Conservation (phyloP, 257 asterid species). For the Solanum rostratum region DNA sequence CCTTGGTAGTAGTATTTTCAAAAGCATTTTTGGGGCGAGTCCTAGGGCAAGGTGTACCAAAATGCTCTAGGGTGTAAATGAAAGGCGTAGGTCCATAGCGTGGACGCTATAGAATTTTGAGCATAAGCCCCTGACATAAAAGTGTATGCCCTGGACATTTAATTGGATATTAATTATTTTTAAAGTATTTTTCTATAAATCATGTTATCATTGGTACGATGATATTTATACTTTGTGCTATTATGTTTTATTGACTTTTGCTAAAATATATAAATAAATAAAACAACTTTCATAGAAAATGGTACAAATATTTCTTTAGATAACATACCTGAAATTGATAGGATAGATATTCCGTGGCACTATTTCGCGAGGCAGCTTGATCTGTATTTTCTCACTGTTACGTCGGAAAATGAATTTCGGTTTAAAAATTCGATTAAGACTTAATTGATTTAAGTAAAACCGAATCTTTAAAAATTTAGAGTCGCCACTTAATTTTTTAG, state of each 20-base stretch:
- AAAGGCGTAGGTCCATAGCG: neutral
- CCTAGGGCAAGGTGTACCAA: neutral
- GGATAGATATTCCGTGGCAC: neutral
- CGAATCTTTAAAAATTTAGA: too few relatives aligned
- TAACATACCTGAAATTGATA: neutral
- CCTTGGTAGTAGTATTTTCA: neutral
- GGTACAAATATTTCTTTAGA: neutral
- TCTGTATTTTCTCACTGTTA: neutral
- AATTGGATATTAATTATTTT: too few relatives aligned
- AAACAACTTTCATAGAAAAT: too few relatives aligned
- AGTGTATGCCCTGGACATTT: neutral
- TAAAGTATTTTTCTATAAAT: neutral
- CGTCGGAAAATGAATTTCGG: too few relatives aligned
- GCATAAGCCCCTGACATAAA: neutral
- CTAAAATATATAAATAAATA: neutral
- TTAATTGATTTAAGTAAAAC: too few relatives aligned
- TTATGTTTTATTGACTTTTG: neutral
- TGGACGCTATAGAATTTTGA: neutral
- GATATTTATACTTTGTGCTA: neutral
- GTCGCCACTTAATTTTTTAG: too few relatives aligned
- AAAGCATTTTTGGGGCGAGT: neutral
- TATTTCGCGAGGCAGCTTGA: neutral
- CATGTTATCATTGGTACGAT: neutral
- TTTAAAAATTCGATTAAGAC: too few relatives aligned
- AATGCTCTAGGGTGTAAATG: neutral